Percentiles rank a stretch among this genome's conserved stretches.
Conservation (phyloP, 179 eudicot genomes). For the Beta macrorhiza region DNA sequence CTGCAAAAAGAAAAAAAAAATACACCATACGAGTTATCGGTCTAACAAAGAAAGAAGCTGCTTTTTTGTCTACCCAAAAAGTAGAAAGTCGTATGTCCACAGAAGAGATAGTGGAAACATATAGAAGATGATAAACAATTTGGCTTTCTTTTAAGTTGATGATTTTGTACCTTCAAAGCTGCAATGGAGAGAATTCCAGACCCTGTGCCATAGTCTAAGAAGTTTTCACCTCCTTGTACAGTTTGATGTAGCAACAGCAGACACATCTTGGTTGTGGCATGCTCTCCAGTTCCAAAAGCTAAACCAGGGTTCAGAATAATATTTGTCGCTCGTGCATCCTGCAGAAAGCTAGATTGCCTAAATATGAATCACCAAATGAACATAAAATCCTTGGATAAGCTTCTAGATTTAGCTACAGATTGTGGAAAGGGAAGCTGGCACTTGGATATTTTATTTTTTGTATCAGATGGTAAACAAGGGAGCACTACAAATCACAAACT, state of each 20-base stretch:
- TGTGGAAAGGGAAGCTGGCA: neutral
- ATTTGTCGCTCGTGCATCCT: slow-evolving; percentile 77
- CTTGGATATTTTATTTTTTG: neutral
- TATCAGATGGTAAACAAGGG: neutral
- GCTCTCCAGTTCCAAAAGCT: slow-evolving; percentile 98
- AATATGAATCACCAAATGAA: neutral
- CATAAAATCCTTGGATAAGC: slow-evolving; percentile 1
- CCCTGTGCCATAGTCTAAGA: slow-evolving; percentile 94
- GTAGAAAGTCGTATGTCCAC: neutral
- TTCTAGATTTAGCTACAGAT: neutral
- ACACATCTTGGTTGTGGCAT: slow-evolving; percentile 92
- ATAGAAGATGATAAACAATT: neutral
- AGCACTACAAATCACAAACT: neutral
- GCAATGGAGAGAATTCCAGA: slow-evolving; percentile 95
- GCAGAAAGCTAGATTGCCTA: slow-evolving; percentile 23
- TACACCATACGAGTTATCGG: neutral
- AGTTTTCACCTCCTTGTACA: slow-evolving; percentile 73
- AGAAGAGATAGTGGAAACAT: neutral
- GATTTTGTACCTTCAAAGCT: slow-evolving; percentile 68
- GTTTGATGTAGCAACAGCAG: slow-evolving; percentile 56
- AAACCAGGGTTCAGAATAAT: slow-evolving; percentile 80
- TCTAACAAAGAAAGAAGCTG: neutral
- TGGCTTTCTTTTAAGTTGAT: neutral
- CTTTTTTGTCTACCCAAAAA: neutral
- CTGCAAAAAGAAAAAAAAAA: neutral